Conservation (phyloP, 352 stramenopile genomes). For the Pythium rhizo-oryzae region DNA sequence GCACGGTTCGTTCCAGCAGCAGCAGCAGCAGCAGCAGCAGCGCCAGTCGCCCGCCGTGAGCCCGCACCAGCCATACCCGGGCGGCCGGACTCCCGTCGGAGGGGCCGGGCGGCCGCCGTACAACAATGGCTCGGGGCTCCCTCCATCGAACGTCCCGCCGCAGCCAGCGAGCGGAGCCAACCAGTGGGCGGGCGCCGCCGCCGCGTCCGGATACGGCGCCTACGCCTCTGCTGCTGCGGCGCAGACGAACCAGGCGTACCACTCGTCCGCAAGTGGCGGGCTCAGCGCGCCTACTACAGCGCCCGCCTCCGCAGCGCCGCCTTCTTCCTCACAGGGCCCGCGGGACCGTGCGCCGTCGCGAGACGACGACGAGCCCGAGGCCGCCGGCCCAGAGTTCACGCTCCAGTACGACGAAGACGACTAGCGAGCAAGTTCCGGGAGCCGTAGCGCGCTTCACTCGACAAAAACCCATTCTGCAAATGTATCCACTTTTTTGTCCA, state of each 20-base stretch:
- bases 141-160: not conserved
- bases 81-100: conserved; percentile 19
- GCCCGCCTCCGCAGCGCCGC: no score
- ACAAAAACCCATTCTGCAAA: not conserved
- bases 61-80: conserved; percentile 6
- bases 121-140: not conserved
- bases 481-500: conserved; percentile 20
- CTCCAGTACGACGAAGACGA: conserved; percentile 84
- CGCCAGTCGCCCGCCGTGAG: conserved; percentile 13
- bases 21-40: not conserved
- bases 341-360: conserved; percentile 23
- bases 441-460: conserved; percentile 1
- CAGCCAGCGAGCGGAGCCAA: conserved; percentile 8
- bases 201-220: conserved; percentile 21
- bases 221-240: not conserved
- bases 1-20: conserved; percentile 19
- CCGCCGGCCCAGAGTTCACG: conserved; percentile 62
- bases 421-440: conserved; percentile 26
- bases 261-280: not conserved
- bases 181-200: conserved; percentile 18
- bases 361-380: conserved; percentile 70
- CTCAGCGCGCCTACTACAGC: not conserved
- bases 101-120: not conserved
- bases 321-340: no score
- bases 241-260: not conserved